Evolutionary conservation across 1,284 basidiomycete species (phyloP).

Genomic region (Pholiota adiposa): DNA sequence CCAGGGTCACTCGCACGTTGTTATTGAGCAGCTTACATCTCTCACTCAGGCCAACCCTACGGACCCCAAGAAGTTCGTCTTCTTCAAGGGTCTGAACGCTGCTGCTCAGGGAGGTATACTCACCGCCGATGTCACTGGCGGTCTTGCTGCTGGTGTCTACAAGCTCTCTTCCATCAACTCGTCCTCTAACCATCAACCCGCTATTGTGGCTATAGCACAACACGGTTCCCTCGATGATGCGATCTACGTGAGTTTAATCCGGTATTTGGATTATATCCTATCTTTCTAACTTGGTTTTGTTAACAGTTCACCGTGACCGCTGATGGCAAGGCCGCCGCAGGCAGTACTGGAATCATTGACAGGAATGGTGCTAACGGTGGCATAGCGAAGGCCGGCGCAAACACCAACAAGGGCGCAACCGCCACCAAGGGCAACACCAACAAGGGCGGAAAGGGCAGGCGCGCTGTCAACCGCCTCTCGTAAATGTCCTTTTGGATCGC

Average conservation of each 20-base stretch:
- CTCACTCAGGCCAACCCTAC: conserved; percentile 57
- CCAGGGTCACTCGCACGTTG: conserved; percentile 68
- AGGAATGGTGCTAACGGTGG: conserved; percentile 6
- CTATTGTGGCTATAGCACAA: conserved; percentile 55
- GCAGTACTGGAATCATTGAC: too few species aligned
- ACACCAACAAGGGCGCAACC: neutral
- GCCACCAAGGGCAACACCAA: conserved; percentile 1
- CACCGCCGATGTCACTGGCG: conserved; percentile 57
- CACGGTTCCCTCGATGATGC: conserved; percentile 66
- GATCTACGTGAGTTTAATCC: conserved; percentile 55
- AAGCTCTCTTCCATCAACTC: conserved; percentile 56
- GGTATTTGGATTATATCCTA: conserved; percentile 8
- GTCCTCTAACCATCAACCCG: conserved; percentile 60
- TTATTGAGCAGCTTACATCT: conserved; percentile 59
- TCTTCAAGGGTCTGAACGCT: conserved; percentile 68
- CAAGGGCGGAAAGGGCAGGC: conserved; percentile 7
- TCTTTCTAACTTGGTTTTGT: conserved; percentile 2
- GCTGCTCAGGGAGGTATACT: conserved; percentile 54
- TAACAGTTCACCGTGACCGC: conserved; percentile 53
- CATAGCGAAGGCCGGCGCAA: neutral
- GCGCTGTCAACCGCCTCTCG: conserved; percentile 15
- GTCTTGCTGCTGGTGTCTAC: conserved; percentile 61
- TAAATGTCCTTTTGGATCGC: conserved; percentile 4
- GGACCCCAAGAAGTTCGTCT: conserved; percentile 63
- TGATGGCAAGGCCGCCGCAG: conserved; percentile 25